Percentiles rank a stretch among this genome's conserved stretches.
phyloP scores from a whole-genome alignment of 768 basidiomycete species.

The Boletus insuetus region DNA sequence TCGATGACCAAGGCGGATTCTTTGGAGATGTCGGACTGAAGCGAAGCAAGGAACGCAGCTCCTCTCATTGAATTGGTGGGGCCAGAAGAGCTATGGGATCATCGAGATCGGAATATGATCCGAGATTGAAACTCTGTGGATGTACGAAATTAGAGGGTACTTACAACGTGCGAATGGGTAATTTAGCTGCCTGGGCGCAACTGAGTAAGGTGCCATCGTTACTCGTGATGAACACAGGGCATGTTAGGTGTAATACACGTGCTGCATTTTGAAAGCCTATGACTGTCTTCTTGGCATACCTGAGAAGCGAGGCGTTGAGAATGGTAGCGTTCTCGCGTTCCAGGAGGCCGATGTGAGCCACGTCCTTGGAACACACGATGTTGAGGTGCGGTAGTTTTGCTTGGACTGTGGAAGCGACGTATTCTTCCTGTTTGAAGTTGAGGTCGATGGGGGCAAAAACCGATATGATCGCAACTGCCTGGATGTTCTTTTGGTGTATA shows the following conservation, averaged over 20 bases:
- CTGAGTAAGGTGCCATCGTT: slow-evolving; percentile 57
- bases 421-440: slow-evolving; percentile 45
- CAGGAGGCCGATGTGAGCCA: slow-evolving; percentile 56
- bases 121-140: slow-evolving; percentile 8
- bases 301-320: slow-evolving; percentile 61
- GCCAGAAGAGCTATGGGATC: slow-evolving; percentile 39
- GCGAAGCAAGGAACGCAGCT: slow-evolving; percentile 55
- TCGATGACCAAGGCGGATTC: slow-evolving; percentile 54
- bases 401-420: slow-evolving; percentile 41
- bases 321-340: slow-evolving; percentile 70
- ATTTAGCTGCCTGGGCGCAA: slow-evolving; percentile 46
- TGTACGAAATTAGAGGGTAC: slow-evolving; percentile 22
- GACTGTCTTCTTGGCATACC: slow-evolving; percentile 57
- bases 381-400: slow-evolving; percentile 40
- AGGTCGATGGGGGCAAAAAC: slow-evolving; percentile 50
- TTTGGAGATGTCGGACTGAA: slow-evolving; percentile 31
- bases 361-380: slow-evolving; percentile 54
- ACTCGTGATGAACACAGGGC: slow-evolving; percentile 57
- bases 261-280: slow-evolving; percentile 52
- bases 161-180: slow-evolving; percentile 60
- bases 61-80: slow-evolving; percentile 73
- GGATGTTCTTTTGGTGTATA: slow-evolving; percentile 17
- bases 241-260: slow-evolving; percentile 42
- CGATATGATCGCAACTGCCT: slow-evolving; percentile 43
- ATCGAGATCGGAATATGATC: slow-evolving; percentile 8